Conservation (phyloP, 2,329 filamentous ascomycete species). For the Epicoccum sorghinum region DNA sequence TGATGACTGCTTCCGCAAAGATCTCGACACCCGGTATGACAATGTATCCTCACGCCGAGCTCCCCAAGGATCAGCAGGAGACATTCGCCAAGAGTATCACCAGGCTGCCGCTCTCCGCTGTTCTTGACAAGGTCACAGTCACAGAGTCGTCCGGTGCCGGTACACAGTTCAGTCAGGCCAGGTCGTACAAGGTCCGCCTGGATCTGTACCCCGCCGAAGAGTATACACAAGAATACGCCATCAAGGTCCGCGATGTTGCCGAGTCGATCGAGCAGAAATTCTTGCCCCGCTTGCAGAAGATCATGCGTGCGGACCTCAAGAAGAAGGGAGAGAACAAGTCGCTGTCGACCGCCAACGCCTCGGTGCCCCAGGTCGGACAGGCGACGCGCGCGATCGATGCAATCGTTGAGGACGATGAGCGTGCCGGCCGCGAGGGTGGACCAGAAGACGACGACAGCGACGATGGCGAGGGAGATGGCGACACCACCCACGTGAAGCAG, state of each 20-base stretch:
- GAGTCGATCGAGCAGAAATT: slow-evolving; percentile 81
- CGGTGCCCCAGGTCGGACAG: slow-evolving; percentile 77
- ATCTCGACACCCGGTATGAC: slow-evolving; percentile 95
- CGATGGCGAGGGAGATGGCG: slow-evolving; percentile 60
- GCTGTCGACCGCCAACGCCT: slow-evolving; percentile 61
- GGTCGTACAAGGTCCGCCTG: slow-evolving; percentile 82
- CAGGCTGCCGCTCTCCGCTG: slow-evolving; percentile 79
- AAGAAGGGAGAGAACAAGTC: slow-evolving; percentile 71
- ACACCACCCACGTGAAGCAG: slow-evolving; percentile 72
- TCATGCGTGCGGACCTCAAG: slow-evolving; percentile 77
- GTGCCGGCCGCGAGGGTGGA: slow-evolving; percentile 53
- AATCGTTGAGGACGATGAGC: slow-evolving; percentile 53
- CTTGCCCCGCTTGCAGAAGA: slow-evolving; percentile 71
- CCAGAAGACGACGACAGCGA: slow-evolving; percentile 79
- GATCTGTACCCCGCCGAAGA: slow-evolving; percentile 84
- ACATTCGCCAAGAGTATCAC: slow-evolving; percentile 92
- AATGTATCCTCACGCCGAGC: slow-evolving; percentile 74
- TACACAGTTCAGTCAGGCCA: slow-evolving; percentile 71
- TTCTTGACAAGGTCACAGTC: slow-evolving; percentile 81
- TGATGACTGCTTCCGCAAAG: slow-evolving; percentile 92
- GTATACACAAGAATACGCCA: slow-evolving; percentile 85
- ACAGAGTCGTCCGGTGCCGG: slow-evolving; percentile 80
- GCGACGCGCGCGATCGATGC: slow-evolving; percentile 62
- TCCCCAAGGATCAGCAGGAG: slow-evolving; percentile 71
- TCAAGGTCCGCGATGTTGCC: slow-evolving; percentile 77